A percentile compares a stretch with the other conserved stretches of the same genome.
Evolutionary conservation across 768 basidiomycete species (phyloP).

Genomic region (Amanita pseudoporphyria): DNA sequence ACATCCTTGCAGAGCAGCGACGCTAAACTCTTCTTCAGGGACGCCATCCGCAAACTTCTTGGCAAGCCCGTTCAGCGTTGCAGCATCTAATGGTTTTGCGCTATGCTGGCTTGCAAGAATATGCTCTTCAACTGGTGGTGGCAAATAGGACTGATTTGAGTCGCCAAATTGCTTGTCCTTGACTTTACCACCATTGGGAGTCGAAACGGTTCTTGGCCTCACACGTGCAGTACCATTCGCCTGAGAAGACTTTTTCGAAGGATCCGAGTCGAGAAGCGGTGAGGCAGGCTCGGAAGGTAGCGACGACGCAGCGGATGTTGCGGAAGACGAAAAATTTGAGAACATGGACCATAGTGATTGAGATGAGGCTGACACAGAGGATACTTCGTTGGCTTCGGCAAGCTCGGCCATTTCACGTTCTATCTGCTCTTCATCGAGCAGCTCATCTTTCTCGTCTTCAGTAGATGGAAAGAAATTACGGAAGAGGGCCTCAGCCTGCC

Average conservation of each 20-base stretch:
- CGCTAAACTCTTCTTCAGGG: conserved; percentile 81
- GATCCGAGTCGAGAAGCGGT: conserved; percentile 12
- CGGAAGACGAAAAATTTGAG: conserved; percentile 7
- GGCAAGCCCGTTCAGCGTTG: conserved; percentile 58
- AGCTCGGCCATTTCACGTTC: conserved; percentile 11
- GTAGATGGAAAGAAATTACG: conserved; percentile 84
- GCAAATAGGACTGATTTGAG: conserved; percentile 49
- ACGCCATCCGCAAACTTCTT: conserved; percentile 73
- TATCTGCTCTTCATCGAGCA: conserved; percentile 20
- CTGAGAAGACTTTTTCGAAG: not conserved
- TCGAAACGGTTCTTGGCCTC: not conserved
- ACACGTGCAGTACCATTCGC: not conserved
- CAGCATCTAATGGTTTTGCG: conserved; percentile 55
- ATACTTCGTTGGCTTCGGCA: not conserved
- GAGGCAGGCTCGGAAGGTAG: conserved; percentile 11
- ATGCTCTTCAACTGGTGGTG: conserved; percentile 55
- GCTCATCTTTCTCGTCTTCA: conserved; percentile 32
- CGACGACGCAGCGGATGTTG: too few species aligned
- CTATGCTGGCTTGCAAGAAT: conserved; percentile 50
- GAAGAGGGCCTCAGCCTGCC: conserved; percentile 82
- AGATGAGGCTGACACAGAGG: conserved; percentile 9
- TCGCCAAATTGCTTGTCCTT: conserved; percentile 38
- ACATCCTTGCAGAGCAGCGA: conserved; percentile 89
- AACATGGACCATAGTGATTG: conserved; percentile 20
- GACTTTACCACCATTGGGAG: not conserved